Percentiles rank a stretch among this genome's conserved stretches.
Evolutionary conservation across 192 early-diverging fungal species (phyloP).

Genomic region (Rhizoclosmatium globosum): DNA sequence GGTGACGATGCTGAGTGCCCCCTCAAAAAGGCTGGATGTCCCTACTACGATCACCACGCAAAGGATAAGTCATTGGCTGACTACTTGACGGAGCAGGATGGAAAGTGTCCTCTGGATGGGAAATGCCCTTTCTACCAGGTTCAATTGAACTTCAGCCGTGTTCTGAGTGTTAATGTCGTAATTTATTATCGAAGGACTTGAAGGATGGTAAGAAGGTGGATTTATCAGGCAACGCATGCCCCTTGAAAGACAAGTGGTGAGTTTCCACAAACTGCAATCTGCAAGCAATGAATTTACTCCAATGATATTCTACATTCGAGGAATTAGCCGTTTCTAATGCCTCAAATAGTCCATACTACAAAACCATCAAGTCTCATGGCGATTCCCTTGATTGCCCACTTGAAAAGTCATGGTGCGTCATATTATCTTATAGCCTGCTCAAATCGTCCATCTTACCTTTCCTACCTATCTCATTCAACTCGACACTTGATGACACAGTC

Average conservation of each 20-base stretch:
- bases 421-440: neutral
- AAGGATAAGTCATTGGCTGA: conserved; percentile 10
- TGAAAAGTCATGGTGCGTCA: conserved; percentile 26
- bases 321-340: neutral
- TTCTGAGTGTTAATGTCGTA: too few relatives aligned
- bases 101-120: conserved; percentile 31
- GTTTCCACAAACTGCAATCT: neutral
- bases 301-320: neutral
- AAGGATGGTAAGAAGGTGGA: conserved; percentile 24
- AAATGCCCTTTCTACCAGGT: conserved; percentile 32
- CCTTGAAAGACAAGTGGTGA: conserved; percentile 23
- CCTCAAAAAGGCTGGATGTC: conserved; percentile 29
- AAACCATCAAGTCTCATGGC: conserved; percentile 22
- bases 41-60: conserved; percentile 19
- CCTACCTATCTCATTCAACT: neutral
- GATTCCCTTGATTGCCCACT: conserved; percentile 12
- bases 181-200: neutral
- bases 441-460: neutral
- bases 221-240: conserved; percentile 8
- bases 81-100: conserved; percentile 10
- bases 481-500: neutral
- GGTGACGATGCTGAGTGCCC: conserved; percentile 6
- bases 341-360: conserved; percentile 21
- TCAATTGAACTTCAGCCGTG: neutral
- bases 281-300: neutral